These are phyloP conservation scores for Clavulina sp. DNA, from an alignment of 768 basidiomycete species.

Conservation along the genomic window DNA sequence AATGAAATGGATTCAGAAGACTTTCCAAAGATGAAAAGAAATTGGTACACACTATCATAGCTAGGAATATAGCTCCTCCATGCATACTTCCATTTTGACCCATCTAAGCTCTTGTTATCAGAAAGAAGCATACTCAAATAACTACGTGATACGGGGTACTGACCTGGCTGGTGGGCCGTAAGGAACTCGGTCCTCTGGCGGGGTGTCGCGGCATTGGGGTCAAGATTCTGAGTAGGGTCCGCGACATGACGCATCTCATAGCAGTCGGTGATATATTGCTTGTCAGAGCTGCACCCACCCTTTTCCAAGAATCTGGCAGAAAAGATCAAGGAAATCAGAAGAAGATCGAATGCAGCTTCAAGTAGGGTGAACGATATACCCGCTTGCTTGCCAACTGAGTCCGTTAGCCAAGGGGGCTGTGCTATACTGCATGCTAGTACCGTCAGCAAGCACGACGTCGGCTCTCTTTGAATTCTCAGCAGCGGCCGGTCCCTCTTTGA, in stretches of 20 bases:
- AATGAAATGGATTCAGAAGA: not conserved
- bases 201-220: slow-evolving; percentile 1
- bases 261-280: slow-evolving; percentile 1
- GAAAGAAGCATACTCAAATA: not conserved
- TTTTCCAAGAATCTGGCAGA: not conserved
- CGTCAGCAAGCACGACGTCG: not conserved
- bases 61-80: not conserved
- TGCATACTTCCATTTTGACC: not conserved
- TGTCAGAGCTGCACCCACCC: slow-evolving; percentile 2
- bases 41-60: not conserved
- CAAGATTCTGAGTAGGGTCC: slow-evolving; percentile 3
- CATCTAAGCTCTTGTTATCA: not conserved
- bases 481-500: too few relatives aligned
- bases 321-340: not conserved
- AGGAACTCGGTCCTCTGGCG: slow-evolving; percentile 5
- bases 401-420: not conserved
- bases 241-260: slow-evolving; percentile 1
- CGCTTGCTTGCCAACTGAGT: not conserved
- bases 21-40: not conserved
- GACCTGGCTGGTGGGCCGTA: not conserved
- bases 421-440: not conserved
- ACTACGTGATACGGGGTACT: not conserved
- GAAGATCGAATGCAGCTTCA: not conserved
- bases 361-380: not conserved
- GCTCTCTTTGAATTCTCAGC: too few relatives aligned